Percentiles rank a stretch among this genome's conserved stretches.
phyloP scores from a whole-genome alignment of 352 stramenopile species.

The Globisporangium polare region DNA sequence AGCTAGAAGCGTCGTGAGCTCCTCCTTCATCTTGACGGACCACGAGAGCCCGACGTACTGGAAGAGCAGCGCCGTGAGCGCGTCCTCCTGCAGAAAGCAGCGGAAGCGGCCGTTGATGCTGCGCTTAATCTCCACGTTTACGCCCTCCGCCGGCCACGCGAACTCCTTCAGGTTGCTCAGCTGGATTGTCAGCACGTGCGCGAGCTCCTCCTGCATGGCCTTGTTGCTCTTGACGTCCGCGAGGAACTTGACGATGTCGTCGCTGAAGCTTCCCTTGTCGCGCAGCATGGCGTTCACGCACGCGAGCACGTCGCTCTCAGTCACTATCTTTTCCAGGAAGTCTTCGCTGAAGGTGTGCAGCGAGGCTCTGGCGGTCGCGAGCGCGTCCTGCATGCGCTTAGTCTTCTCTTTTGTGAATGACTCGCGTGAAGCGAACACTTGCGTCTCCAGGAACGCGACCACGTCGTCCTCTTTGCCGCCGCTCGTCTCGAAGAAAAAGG shows the following conservation, averaged over 20 bases:
- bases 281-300: slow-evolving; percentile 28
- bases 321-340: slow-evolving; percentile 23
- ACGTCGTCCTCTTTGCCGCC: slow-evolving; percentile 31
- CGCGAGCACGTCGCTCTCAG: slow-evolving; percentile 19
- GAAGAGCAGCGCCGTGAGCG: slow-evolving; percentile 42
- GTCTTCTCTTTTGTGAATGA: slow-evolving; percentile 22
- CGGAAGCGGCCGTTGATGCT: slow-evolving; percentile 45
- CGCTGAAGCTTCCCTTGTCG: slow-evolving; percentile 26
- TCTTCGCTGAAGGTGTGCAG: slow-evolving; percentile 23
- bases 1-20: slow-evolving; percentile 23
- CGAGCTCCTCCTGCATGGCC: slow-evolving; percentile 33
- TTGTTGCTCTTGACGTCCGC: slow-evolving; percentile 27
- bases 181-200: slow-evolving; percentile 45
- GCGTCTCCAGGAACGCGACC: slow-evolving; percentile 26
- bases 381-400: slow-evolving; percentile 19
- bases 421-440: slow-evolving; percentile 30
- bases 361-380: slow-evolving; percentile 13
- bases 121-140: slow-evolving; percentile 33
- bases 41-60: slow-evolving; percentile 39
- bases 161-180: slow-evolving; percentile 41
- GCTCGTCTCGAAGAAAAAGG: slow-evolving; percentile 33
- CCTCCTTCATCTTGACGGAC: slow-evolving; percentile 21
- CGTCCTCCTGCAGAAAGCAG: slow-evolving; percentile 39
- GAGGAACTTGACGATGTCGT: slow-evolving; percentile 34
- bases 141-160: slow-evolving; percentile 27